Conservation (phyloP, 371 early-diverging fungal genomes). For the Lichtheimia corymbifera region DNA sequence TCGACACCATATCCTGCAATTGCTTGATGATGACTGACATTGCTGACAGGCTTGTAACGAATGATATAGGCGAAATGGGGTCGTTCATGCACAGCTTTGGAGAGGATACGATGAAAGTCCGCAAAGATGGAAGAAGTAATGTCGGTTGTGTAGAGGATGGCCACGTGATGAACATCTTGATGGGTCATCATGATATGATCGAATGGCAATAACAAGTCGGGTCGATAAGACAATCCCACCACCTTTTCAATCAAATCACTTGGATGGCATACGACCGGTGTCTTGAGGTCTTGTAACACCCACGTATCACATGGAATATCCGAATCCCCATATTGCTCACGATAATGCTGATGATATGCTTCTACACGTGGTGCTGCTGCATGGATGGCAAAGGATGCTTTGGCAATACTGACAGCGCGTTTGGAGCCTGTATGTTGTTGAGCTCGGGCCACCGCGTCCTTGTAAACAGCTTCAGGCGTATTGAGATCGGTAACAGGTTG, state of each 20-base stretch:
- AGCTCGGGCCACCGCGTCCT: slow-evolving; percentile 39
- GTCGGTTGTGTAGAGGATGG: slow-evolving; percentile 57
- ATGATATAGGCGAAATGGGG: slow-evolving; percentile 41
- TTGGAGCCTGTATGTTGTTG: slow-evolving; percentile 22
- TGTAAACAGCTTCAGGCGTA: slow-evolving; percentile 48
- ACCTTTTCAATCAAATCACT: slow-evolving; percentile 36
- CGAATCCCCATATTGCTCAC: slow-evolving; percentile 55
- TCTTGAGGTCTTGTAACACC: slow-evolving; percentile 20
- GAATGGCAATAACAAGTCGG: slow-evolving; percentile 47
- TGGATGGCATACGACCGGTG: slow-evolving; percentile 58
- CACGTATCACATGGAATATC: slow-evolving; percentile 49
- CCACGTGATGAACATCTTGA: slow-evolving; percentile 4
- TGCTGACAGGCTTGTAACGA: slow-evolving; percentile 53
- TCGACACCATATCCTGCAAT: slow-evolving; percentile 92
- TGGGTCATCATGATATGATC: slow-evolving; percentile 23
- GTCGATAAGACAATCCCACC: slow-evolving; percentile 13
- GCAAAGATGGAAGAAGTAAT: slow-evolving; percentile 40
- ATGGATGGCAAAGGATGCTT: slow-evolving; percentile 67
- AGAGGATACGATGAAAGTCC: slow-evolving; percentile 39
- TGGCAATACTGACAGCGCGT: slow-evolving; percentile 35
- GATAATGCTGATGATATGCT: slow-evolving; percentile 80
- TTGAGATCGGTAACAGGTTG: slow-evolving; percentile 7
- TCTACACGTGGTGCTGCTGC: slow-evolving; percentile 76
- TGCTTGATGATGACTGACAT: slow-evolving; percentile 24
- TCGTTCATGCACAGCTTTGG: slow-evolving; percentile 25